Evolutionary conservation across 331 rosid species (phyloP).

Genomic region (Arachis monticola): DNA sequence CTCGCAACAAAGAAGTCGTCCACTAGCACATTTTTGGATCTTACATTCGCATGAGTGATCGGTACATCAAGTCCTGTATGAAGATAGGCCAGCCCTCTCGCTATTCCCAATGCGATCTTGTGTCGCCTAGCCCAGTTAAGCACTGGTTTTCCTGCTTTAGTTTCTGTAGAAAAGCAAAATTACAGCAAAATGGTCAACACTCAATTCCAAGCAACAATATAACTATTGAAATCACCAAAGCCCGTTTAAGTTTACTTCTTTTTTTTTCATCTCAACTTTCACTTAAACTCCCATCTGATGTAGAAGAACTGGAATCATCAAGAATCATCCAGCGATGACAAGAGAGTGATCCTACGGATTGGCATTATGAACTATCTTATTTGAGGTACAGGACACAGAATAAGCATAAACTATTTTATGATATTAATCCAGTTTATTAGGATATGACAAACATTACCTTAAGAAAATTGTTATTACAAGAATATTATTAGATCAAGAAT

Average conservation of each 20-base stretch:
- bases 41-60: constrained; percentile 82
- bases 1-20: constrained; percentile 88
- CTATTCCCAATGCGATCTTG: constrained; percentile 88
- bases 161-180: constrained; percentile 58
- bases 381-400: neutral
- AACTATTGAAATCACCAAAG: neutral
- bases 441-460: neutral
- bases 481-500: constrained; percentile 26
- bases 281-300: neutral
- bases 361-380: constrained; percentile 4
- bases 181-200: constrained; percentile 4
- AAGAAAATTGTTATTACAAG: neutral
- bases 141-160: constrained; percentile 84
- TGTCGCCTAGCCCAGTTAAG: constrained; percentile 97
- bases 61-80: constrained; percentile 85
- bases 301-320: neutral
- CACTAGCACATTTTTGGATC: constrained; percentile 86
- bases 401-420: neutral
- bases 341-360: neutral
- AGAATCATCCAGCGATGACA: neutral
- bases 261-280: constrained; percentile 1
- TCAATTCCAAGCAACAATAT: constrained; percentile 8
- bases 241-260: neutral
- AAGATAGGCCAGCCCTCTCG: constrained; percentile 89
- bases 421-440: neutral